Evolutionary conservation across 352 stramenopile species (phyloP), one percentile per base, ranked within the genome.

Genomic region (Phytophthora crassamura): DNA sequence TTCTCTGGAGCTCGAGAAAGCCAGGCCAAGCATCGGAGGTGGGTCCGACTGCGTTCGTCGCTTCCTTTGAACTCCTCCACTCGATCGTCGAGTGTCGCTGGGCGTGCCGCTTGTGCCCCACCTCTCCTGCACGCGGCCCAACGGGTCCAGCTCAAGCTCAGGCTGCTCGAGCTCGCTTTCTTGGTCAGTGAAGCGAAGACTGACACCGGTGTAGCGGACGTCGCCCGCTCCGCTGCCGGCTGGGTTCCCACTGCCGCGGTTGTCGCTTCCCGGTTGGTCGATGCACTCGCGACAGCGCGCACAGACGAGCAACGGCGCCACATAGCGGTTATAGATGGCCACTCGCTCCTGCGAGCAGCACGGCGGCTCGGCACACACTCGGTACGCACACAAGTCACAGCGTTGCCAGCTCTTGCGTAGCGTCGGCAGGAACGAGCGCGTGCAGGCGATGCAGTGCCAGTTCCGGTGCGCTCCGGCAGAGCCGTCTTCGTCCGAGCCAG

Each of bases 281-380:
- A 79, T 77, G 10, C 67, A 80, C 35, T 80, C 72, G 1, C 62
- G 55, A 48, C 72, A 80, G 11, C 72, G 72, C 12, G 64, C 63
- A 51, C 72, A 80, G 0, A 80, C 64, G 0, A 69, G 50, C 42
- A 80, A 39, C 25, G 67, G 72, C 8, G 72, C 72, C 7, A 80
- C 52, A 51, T 80, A 80, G 40, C 72, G 72, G 33, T 80, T 80
- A 56, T 80, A 80, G 46, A 80, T 77, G 36, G 72, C 56, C 4
- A 80, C 72, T 25, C 42, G 72, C 40, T 76, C 72, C 20, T 72
- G 67, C n/a, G 72, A 61, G 49, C 72, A 80, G 32, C 72, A 80
- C 15, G 48, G 53, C 14, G 67, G 55, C 33, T 71, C 59, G 22
- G 58, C 51, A 39, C 72, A 80, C 12, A 80, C 68, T 52, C 67